phyloP scores from a whole-genome alignment of 2,329 filamentous ascomycete genomes.

The Colletotrichum neosansevieriae region DNA sequence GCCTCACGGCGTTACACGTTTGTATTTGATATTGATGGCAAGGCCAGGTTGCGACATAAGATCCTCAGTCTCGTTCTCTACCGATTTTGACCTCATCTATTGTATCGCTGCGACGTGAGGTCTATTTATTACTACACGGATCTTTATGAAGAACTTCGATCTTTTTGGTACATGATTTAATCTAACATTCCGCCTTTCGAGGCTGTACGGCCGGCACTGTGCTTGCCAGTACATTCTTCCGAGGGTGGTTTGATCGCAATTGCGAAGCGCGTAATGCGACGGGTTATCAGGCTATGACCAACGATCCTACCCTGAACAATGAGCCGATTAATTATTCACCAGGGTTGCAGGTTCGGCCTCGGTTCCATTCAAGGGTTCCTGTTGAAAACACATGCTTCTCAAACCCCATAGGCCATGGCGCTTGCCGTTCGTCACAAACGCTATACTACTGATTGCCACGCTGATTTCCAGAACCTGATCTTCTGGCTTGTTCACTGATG shows the following conservation, averaged over 20 bases:
- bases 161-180: neutral
- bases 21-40: conserved; percentile 4
- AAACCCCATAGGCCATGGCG: no score
- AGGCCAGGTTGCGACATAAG: conserved; percentile 10
- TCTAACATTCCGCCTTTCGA: neutral
- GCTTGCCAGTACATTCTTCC: neutral
- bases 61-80: conserved; percentile 24
- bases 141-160: conserved; percentile 13
- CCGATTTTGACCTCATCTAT: neutral
- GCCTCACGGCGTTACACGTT: conserved; percentile 35
- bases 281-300: neutral
- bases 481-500: no score
- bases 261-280: conserved; percentile 19
- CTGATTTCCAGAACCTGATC: no score
- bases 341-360: neutral
- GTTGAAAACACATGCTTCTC: no score
- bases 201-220: neutral
- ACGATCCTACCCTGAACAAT: neutral
- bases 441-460: no score
- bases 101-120: neutral
- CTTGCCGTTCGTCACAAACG: no score
- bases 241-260: conserved; percentile 3
- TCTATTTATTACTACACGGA: neutral
- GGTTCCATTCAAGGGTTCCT: no score
- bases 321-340: neutral